phyloP scores from a whole-genome alignment of 176 grass and related monocot genomes.

The Triticum urartu region DNA sequence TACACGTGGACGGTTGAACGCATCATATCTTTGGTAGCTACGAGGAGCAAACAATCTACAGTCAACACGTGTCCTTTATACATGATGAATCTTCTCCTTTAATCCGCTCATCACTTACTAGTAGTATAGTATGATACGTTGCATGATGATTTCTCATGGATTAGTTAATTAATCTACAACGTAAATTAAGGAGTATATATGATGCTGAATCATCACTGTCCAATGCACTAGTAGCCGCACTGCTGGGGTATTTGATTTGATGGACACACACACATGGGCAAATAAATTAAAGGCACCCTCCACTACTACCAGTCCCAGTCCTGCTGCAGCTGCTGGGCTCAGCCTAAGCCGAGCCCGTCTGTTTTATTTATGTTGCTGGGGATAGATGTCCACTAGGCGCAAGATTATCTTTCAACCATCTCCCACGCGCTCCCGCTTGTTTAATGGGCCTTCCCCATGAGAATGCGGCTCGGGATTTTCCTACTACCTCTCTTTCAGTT shows the following conservation, averaged over 20 bases:
- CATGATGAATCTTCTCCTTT: neutral
- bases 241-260: neutral
- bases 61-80: neutral
- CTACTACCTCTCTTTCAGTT: neutral
- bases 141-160: neutral
- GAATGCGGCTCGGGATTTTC: slow-evolving; percentile 41
- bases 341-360: slow-evolving; percentile 17
- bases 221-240: neutral
- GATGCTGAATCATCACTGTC: slow-evolving; percentile 5
- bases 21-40: neutral
- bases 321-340: slow-evolving; percentile 10
- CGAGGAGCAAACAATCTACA: neutral
- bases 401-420: slow-evolving; percentile 34
- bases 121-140: neutral
- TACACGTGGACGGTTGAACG: slow-evolving; percentile 25
- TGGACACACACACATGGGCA: slow-evolving; percentile 7
- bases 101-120: neutral
- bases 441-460: slow-evolving; percentile 33
- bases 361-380: slow-evolving; percentile 20
- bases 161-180: slow-evolving; percentile 23
- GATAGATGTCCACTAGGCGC: slow-evolving; percentile 27
- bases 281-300: slow-evolving; percentile 1
- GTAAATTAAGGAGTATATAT: neutral
- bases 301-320: neutral
- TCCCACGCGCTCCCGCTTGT: slow-evolving; percentile 26